These are phyloP conservation scores for Tuber melanosporum DNA, from an alignment of 495 filamentous ascomycete species.

Conservation along the genomic window DNA sequence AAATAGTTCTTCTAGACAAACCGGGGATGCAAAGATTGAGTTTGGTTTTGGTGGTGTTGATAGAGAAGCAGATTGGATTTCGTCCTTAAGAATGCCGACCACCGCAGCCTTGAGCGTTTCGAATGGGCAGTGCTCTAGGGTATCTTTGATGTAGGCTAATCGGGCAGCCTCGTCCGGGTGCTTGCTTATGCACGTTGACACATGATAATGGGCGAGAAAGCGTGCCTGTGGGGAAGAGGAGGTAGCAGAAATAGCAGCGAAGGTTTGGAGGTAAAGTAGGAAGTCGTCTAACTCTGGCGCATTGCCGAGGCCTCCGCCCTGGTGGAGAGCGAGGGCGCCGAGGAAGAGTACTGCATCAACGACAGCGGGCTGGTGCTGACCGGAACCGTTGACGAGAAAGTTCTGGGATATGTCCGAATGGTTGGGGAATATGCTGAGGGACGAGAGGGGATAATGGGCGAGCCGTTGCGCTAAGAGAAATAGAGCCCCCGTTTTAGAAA, in stretches of 20 bases:
- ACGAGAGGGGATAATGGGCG: slow-evolving; percentile 53
- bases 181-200: slow-evolving; percentile 63
- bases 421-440: slow-evolving; percentile 57
- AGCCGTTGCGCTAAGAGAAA: slow-evolving; percentile 54
- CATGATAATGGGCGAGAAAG: slow-evolving; percentile 67
- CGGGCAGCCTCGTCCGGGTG: slow-evolving; percentile 65
- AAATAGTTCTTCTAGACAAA: slow-evolving; percentile 35
- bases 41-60: slow-evolving; percentile 18
- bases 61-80: slow-evolving; percentile 49
- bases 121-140: slow-evolving; percentile 73
- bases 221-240: slow-evolving; percentile 60
- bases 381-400: slow-evolving; percentile 52
- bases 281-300: slow-evolving; percentile 47
- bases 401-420: slow-evolving; percentile 54
- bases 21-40: slow-evolving; percentile 34
- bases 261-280: slow-evolving; percentile 56
- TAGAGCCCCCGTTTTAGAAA: slow-evolving; percentile 65
- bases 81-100: slow-evolving; percentile 80
- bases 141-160: slow-evolving; percentile 68
- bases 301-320: slow-evolving; percentile 33
- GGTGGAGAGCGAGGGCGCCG: slow-evolving; percentile 27
- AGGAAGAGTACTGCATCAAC: slow-evolving; percentile 40
- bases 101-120: slow-evolving; percentile 72
- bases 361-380: slow-evolving; percentile 39
- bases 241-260: slow-evolving; percentile 61